Evolutionary conservation across 2,329 filamentous ascomycete species (phyloP), one percentile per base, ranked within the genome.

Genomic region (Elsinoe perseae): DNA sequence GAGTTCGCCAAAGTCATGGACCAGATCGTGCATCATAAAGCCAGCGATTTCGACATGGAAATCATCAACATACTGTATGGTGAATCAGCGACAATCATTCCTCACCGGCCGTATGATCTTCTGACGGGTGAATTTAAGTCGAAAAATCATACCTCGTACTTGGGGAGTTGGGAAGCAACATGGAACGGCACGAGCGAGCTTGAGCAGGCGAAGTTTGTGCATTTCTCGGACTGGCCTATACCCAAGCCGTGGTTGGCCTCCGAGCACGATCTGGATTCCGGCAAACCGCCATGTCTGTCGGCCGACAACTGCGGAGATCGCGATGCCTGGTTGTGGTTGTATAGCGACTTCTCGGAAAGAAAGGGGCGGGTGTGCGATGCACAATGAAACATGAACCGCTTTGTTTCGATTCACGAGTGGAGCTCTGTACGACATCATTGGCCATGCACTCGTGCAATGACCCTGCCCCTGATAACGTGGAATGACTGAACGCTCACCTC

Each of bases 201-300:
- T 54, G 74, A 75, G 12, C 81, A 85, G 62, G 80, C 81, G 8
- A 85, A 84, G 61, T 73, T 84, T 2, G 71, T 87, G 1, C 84
- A 87, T 66, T 87, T 87, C 65, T 84, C 81, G 8, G 84, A 87
- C 63, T 85, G 80, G 80, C 84, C 84, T 0, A 62, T 86, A 10
- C 82, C 83, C 0, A 87, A 87, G 62, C 80, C 80, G 1, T 82
- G 79, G 79, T 67, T 80, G 50, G 69, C 73, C 66, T 70, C 65
- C 65, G 64, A 67, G n/a, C 36, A 61, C 12, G 65, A 70, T 36
- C 73, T 73, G 7, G 66, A 70, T 57, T 75, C 73, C 50, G 68
- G 50, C 9, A 42, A 46, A 20, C 53, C 20, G 16, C 56, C 56
- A 28, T 50, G 28, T 25, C 44, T 53, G 36, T 56, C 56, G 30